A percentile compares a stretch with the other conserved stretches of the same genome.
Evolutionary conservation across 2,329 filamentous ascomycete species (phyloP).

Genomic region (Penicillium psychrosexuale): DNA sequence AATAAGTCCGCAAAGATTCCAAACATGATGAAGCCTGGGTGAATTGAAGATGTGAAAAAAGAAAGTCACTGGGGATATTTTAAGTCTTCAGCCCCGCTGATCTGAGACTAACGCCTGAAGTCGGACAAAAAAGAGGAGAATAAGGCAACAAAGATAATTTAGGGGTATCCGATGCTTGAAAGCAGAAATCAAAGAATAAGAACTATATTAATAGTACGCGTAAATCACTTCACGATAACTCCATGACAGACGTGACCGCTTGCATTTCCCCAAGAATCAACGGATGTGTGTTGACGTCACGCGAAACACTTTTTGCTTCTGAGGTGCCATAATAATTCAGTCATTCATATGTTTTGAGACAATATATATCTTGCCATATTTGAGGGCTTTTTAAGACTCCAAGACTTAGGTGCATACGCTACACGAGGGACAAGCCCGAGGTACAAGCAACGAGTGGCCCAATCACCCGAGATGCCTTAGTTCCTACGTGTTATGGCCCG

Average conservation of each 20-base stretch:
- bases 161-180: neutral
- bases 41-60: conserved; percentile 2
- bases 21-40: conserved; percentile 58
- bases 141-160: conserved; percentile 7
- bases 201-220: neutral
- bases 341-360: neutral
- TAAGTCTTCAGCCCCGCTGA: conserved; percentile 8
- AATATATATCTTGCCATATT: neutral
- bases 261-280: neutral
- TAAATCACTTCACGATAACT: neutral
- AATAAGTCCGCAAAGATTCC: conserved; percentile 73
- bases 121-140: neutral
- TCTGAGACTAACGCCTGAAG: conserved; percentile 4
- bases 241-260: neutral
- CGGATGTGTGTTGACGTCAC: conserved; percentile 5
- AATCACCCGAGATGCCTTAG: conserved; percentile 2
- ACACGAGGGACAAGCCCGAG: neutral
- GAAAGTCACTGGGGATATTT: conserved; percentile 5
- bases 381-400: neutral
- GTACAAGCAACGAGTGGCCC: neutral
- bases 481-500: neutral
- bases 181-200: neutral
- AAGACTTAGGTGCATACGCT: neutral
- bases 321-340: neutral
- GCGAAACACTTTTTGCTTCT: neutral